These are phyloP conservation scores for Ogataea minuta DNA, from an alignment of 805 yeast species.

Conservation along the genomic window DNA sequence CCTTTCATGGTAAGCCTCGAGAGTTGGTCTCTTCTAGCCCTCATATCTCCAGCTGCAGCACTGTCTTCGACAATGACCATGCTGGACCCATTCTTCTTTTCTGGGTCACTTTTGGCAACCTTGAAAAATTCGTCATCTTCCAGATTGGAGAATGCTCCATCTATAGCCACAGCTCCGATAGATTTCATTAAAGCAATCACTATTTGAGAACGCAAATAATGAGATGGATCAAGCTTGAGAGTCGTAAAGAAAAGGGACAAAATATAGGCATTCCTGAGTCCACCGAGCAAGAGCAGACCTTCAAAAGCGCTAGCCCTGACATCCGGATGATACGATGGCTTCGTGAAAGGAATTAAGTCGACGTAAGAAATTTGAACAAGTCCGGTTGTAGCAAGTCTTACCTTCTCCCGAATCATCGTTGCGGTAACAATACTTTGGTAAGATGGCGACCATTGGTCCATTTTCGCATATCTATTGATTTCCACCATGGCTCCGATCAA, in stretches of 20 bases:
- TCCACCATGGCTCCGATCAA: constrained; percentile 56
- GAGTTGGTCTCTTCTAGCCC: constrained; percentile 57
- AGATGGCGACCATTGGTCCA: constrained; percentile 87
- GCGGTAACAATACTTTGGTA: constrained; percentile 54
- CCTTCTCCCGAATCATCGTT: constrained; percentile 57
- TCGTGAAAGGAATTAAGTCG: constrained; percentile 55
- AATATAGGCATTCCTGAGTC: constrained; percentile 61
- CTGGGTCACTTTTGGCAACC: constrained; percentile 9
- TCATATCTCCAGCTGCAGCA: constrained; percentile 40
- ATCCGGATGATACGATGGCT: constrained; percentile 43
- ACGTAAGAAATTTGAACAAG: constrained; percentile 49
- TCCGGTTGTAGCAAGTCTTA: constrained; percentile 56
- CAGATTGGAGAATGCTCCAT: constrained; percentile 54
- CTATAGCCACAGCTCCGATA: constrained; percentile 64
- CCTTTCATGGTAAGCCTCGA: constrained; percentile 67
- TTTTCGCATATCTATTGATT: constrained; percentile 66
- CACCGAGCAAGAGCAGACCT: constrained; percentile 72
- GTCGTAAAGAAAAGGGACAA: constrained; percentile 60
- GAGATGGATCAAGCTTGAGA: constrained; percentile 54
- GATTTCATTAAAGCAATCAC: constrained; percentile 46
- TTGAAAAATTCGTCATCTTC: constrained; percentile 62
- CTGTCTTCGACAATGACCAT: constrained; percentile 61
- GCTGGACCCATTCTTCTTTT: constrained; percentile 22
- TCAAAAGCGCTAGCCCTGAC: constrained; percentile 67
- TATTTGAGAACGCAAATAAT: constrained; percentile 49